Conservation (phyloP, 2,329 filamentous ascomycete genomes). For the Trichoderma guizhouense region DNA sequence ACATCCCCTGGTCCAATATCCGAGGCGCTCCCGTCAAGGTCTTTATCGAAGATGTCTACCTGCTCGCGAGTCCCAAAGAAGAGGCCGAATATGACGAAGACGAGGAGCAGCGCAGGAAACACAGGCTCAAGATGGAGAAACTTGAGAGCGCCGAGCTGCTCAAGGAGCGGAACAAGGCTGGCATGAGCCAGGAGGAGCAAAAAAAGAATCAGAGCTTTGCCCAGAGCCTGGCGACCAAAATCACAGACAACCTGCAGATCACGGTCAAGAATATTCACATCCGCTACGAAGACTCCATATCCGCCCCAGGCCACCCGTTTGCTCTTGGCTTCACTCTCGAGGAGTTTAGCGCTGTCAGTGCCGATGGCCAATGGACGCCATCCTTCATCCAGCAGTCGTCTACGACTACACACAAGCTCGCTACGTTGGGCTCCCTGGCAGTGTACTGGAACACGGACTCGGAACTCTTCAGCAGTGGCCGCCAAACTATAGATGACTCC, state of each 20-base stretch:
- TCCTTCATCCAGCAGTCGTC: constrained; percentile 90
- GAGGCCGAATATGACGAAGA: constrained; percentile 90
- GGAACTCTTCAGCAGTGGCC: constrained; percentile 74
- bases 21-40: constrained; percentile 91
- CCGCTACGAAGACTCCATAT: constrained; percentile 96
- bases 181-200: constrained; percentile 91
- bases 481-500: constrained; percentile 51
- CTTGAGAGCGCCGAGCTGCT: constrained; percentile 93
- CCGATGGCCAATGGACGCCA: constrained; percentile 89
- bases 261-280: constrained; percentile 98
- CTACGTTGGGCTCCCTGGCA: constrained; percentile 81
- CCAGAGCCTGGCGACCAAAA: constrained; percentile 88
- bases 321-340: constrained; percentile 88
- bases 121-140: constrained; percentile 98
- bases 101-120: constrained; percentile 81
- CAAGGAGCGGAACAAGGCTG: constrained; percentile 88
- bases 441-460: constrained; percentile 99
- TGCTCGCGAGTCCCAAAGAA: constrained; percentile 92
- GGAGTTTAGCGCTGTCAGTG: constrained; percentile 96
- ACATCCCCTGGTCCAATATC: constrained; percentile 97
- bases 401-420: constrained; percentile 85
- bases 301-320: constrained; percentile 91
- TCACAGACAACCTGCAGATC: constrained; percentile 97
- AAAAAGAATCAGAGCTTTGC: constrained; percentile 98
- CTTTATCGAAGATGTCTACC: constrained; percentile 93